Evolutionary conservation across 2,329 filamentous ascomycete species (phyloP), one percentile per base, ranked within the genome.

Genomic region (Rhinocladiella mackenziei): DNA sequence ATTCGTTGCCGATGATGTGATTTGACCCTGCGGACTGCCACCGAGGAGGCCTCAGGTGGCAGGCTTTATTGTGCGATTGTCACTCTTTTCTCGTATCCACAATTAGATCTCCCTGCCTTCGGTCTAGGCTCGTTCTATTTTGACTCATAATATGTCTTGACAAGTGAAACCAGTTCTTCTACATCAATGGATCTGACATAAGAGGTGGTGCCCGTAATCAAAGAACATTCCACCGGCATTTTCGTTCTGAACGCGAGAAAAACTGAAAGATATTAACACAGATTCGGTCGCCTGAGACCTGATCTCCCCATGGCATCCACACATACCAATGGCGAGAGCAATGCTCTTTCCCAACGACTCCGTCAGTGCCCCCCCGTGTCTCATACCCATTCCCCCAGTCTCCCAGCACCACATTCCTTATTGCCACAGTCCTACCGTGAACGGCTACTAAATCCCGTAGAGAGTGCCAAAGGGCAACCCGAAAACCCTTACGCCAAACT

Each of bases 401-500:
- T 39, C 5, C 15, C n/a, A 25, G 25, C 23, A 38, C 37, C 32
- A 43, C 15, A 4, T n/a, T 26, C 8, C 23, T n/a, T 26, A 8
- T 26, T n/a, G 23, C 29, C 7, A 32, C 14, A 10, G 9, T 32
- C 29, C 14, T 32, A 7, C 14, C 7, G 32, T 55, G 56, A 57
- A 63, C 58, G 58, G 65, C 65, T 73, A 68, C 70, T 73, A 73
- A 73, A 73, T 73, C 70, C 70, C 70, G 70, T 72, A 73, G 70
- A 73, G 70, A 73, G 64, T 65, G 62, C 68, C 64, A 63, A 62
- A 50, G 60, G 77, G 43, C 88, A 96, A 67, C 81, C 86, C 60
- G 91, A 96, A 71, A 98, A 97, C 69, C 91, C 89, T 20, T 97
- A 89, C 64, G 80, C 86, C 49, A 69, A 76, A 53, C 75, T 97